Percentiles rank a stretch among this genome's conserved stretches.
Evolutionary conservation across 208 protist genomes (phyloP).

Genomic region (Acanthamoeba healyi): DNA sequence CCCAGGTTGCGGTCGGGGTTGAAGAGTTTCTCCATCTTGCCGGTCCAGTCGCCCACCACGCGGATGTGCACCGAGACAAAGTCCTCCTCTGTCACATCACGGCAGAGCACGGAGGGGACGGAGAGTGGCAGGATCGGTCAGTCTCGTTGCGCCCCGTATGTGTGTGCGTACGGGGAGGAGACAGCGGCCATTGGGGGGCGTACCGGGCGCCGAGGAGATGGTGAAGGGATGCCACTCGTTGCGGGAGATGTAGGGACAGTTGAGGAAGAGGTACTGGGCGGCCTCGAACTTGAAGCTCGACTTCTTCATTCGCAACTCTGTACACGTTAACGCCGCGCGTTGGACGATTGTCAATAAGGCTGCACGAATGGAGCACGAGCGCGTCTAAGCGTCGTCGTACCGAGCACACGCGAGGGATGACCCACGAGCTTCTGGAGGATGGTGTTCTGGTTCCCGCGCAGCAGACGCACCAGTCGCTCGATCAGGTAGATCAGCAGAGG

Average conservation of each 20-base stretch:
- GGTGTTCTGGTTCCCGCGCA: constrained; percentile 80
- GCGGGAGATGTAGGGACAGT: constrained; percentile 89
- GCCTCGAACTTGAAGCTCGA: constrained; percentile 86
- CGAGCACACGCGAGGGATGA: constrained; percentile 74
- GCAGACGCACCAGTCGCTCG: constrained; percentile 87
- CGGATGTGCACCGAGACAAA: constrained; percentile 81
- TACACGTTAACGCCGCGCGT: too few relatives aligned
- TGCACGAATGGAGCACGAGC: not conserved
- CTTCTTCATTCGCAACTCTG: constrained; percentile 81
- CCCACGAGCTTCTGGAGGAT: constrained; percentile 78
- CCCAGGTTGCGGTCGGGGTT: constrained; percentile 82
- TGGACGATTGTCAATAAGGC: too few relatives aligned
- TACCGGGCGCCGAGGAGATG: constrained; percentile 91
- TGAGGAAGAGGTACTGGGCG: constrained; percentile 92
- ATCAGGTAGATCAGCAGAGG: constrained; percentile 87
- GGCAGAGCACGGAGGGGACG: too few relatives aligned
- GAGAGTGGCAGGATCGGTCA: too few relatives aligned
- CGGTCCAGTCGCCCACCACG: constrained; percentile 89
- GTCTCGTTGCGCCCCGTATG: too few relatives aligned
- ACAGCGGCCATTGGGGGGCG: constrained; percentile 76
- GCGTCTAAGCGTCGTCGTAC: not conserved
- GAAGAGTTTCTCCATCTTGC: constrained; percentile 79
- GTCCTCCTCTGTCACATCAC: constrained; percentile 75
- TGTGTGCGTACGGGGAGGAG: constrained; percentile 84
- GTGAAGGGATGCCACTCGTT: constrained; percentile 94